Evolutionary conservation across 2,329 filamentous ascomycete species (phyloP).

Genomic region (Aspergillus costaricaensis): DNA sequence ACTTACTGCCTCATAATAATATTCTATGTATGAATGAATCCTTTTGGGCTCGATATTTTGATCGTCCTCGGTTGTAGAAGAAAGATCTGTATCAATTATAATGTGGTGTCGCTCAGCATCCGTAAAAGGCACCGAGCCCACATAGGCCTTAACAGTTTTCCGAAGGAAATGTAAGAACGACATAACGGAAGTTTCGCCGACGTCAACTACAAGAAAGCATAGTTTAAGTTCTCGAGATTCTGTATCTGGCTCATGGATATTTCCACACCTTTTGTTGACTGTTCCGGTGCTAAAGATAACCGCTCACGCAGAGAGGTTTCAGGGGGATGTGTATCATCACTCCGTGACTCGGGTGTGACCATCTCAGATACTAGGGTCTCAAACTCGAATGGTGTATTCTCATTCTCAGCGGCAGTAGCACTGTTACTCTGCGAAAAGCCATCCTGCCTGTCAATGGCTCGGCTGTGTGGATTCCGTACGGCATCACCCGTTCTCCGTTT

Average conservation of each 20-base stretch:
- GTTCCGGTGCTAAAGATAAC: too few relatives aligned
- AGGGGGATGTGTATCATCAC: too few relatives aligned
- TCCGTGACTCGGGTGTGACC: too few relatives aligned
- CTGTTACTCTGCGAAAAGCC: too few relatives aligned
- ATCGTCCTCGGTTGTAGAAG: neutral
- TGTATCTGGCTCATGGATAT: neutral
- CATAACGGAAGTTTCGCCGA: neutral
- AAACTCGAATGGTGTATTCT: too few relatives aligned
- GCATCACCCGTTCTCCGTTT: neutral
- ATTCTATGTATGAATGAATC: neutral
- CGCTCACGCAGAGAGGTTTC: too few relatives aligned
- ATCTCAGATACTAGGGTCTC: too few relatives aligned
- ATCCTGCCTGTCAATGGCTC: neutral
- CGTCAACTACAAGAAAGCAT: neutral
- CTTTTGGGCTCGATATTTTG: neutral
- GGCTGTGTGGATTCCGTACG: neutral
- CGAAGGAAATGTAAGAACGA: neutral
- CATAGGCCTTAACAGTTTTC: neutral
- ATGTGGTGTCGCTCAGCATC: neutral
- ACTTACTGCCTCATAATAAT: neutral
- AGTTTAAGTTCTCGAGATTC: too few relatives aligned
- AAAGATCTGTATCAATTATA: neutral
- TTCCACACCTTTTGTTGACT: too few relatives aligned
- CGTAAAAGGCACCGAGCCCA: neutral
- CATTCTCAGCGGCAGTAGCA: too few relatives aligned